Percentiles rank a stretch among this genome's conserved stretches.
phyloP scores from a whole-genome alignment of 1,284 basidiomycete genomes.

The Fomitopsis palustris region DNA sequence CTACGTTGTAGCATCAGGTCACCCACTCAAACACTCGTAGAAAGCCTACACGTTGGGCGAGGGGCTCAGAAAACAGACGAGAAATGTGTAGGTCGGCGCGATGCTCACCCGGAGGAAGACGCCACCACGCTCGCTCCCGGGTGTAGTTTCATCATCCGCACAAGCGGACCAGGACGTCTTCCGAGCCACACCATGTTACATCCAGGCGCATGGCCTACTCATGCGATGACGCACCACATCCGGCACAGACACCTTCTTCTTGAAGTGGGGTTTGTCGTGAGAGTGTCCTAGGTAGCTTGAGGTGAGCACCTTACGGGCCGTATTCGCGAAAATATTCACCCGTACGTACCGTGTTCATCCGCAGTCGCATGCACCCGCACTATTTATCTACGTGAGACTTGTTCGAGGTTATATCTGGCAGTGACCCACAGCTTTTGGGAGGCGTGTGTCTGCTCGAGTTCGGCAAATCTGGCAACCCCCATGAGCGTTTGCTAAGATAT shows the following conservation, averaged over 20 bases:
- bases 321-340: too few species aligned
- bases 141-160: constrained; percentile 11
- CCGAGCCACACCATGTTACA: too few species aligned
- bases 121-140: constrained; percentile 6
- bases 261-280: not conserved
- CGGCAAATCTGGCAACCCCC: constrained; percentile 15
- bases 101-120: constrained; percentile 13
- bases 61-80: not conserved
- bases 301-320: too few species aligned
- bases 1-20: not conserved
- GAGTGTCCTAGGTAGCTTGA: too few species aligned
- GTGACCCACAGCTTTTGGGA: not conserved
- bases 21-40: not conserved
- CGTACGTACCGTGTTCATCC: too few species aligned
- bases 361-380: too few species aligned
- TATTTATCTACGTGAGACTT: too few species aligned
- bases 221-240: constrained; percentile 9
- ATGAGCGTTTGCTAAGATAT: too few species aligned
- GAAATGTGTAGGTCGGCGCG: not conserved
- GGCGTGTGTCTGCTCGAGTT: constrained; percentile 1
- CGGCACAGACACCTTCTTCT: not conserved
- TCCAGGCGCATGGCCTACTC: too few species aligned
- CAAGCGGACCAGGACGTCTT: constrained; percentile 17
- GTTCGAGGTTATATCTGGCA: not conserved
- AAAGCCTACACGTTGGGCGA: not conserved